Evolutionary conservation across 495 filamentous ascomycete species (phyloP), one percentile per base, ranked within the genome.

Genomic region (Pseudevernia furfuracea): DNA sequence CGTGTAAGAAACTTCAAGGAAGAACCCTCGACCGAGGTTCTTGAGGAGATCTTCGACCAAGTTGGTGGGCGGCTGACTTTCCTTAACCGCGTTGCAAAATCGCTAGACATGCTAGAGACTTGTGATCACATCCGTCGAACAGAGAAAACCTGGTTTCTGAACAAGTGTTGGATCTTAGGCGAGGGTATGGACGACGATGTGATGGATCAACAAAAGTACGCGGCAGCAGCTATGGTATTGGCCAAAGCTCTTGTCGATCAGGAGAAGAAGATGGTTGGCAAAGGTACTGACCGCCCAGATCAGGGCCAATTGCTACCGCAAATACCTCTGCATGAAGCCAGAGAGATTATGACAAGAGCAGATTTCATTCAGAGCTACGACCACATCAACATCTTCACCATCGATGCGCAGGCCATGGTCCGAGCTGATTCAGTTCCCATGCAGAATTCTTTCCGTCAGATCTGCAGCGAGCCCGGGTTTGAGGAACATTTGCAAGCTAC

Each of bases 161-260:
- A 96, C 75, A 86, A 95, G 67, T 96, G 92, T 74, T 91, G 92
- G 84, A 95, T 97, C 65, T 83, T 98, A 14, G 94, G 94, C 21
- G 78, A 73, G 49, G 89, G 90, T 66, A 97, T 97, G 92, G 94
- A 98, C 69, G 94, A 98, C 77, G 94, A 98, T 75, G 94, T 97
- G 46, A 97, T 98, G 94, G 91, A 97, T 71, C 88, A 97, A 75
- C 94, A 97, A 68, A 98, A 98, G 72, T 94, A 88, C 76, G 88
- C 93, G 38, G 89, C 91, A 17, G 91, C 93, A 11, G 92, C 94
- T 21, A 94, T 97, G 85, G 90, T 97, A 21, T 82, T 98, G 4
- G 94, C 95, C 58, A 88, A 89, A 65, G 89, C 91, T 14, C 84
- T 98, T 30, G 92, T 97, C 19, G 87, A 95, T 49, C 81, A 82